Evolutionary conservation across 192 early-diverging fungal genomes (phyloP).

Genomic region (Helicostylum pulchrum): DNA sequence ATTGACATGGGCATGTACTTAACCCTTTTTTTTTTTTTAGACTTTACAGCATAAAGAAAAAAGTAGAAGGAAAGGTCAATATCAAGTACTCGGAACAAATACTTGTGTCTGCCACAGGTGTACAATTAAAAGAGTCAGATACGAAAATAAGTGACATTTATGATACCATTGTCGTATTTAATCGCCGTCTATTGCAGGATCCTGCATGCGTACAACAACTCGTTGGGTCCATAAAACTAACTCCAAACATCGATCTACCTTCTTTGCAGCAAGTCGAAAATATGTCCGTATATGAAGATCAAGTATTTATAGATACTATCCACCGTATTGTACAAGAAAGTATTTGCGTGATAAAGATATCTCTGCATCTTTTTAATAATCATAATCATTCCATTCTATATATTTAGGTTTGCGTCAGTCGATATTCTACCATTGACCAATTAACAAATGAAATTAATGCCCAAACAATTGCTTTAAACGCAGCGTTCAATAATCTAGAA

Average conservation of each 20-base stretch:
- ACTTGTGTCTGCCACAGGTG: background rate
- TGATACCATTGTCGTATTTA: conserved; percentile 2
- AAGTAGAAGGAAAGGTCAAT: too few relatives aligned
- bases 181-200: conserved; percentile 5
- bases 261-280: background rate
- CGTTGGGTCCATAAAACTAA: background rate
- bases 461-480: background rate
- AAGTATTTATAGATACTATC: background rate
- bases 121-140: conserved; percentile 9
- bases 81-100: conserved; percentile 1
- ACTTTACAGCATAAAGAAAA: too few relatives aligned
- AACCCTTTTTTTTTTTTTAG: too few relatives aligned
- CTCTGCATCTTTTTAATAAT: background rate
- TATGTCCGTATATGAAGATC: background rate
- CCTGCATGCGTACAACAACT: background rate
- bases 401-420: conserved; percentile 5
- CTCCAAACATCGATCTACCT: conserved; percentile 1
- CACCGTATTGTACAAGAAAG: background rate
- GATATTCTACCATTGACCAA: background rate
- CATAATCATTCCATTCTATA: background rate
- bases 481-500: conserved; percentile 14
- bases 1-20: too few relatives aligned
- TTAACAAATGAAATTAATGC: conserved; percentile 12
- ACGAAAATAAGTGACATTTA: background rate
- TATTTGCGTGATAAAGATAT: background rate